Base-by-base conservation (phyloP, 352 stramenopile genomes). In the Phytophthora citrophthora region DNA sequence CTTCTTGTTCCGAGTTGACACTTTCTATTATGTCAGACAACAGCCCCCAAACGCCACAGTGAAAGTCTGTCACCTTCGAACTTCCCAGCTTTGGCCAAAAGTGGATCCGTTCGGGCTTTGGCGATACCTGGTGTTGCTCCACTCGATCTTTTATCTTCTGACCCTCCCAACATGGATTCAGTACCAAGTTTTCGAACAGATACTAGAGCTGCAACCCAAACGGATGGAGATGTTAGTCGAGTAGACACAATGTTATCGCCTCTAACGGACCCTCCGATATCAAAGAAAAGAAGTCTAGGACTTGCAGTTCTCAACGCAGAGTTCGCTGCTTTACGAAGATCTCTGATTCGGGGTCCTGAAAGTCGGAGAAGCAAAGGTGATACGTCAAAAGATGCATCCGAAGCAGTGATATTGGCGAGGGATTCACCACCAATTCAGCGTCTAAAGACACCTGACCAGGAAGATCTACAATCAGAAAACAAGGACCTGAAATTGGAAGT, bases 251-350 rank as follows among this genome's bases (percentile, higher is more conserved):
- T 68, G 31, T 16, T 20, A 1, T 18, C 23, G n/a, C 16, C n/a
- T 11, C 29, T 13, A 27, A 13, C 56, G n/a, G 56, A 63, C 5
- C 32, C 34, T 23, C 8, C 52, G 11, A 4, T 12, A 16, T 24
- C 40, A 5, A 78, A 76, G 34, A 78, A 68, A 24, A 70, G 46
- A 43, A 78, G 62, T n/a, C 43, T 70, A 11, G 64, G 61, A 12
- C 46, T 77, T 1, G 60, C 64, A 0, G 61, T 74, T 6, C 20
- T 74, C 0, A 72, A 69, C 27, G 29, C 48, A n/a, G 50, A 72
- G 16, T 64, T 73, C 39, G 20, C 40, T 29, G 64, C 64, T 15
- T n/a, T 72, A 5, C 54, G 61, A 20, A 40, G 24, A 18, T 53
- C 66, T 1, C 20, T 73, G 6, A 61, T 61, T 43, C 52, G 64